phyloP scores from a whole-genome alignment of 163 green algal genomes.

The Scenedesmus sp. region DNA sequence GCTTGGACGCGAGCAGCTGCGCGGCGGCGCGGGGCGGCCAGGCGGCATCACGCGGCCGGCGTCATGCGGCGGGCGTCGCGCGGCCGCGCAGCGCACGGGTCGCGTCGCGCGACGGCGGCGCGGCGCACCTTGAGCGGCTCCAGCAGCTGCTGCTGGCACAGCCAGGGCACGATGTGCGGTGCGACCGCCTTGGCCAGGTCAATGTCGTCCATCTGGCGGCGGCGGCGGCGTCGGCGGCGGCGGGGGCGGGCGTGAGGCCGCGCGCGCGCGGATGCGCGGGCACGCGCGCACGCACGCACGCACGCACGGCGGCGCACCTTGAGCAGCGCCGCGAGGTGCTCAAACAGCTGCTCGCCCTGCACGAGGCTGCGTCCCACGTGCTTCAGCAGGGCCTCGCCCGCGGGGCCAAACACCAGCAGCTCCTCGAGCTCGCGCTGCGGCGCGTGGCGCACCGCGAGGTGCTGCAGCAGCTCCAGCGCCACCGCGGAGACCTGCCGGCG shows the following conservation, averaged over 20 bases:
- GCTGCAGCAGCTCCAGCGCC: slow-evolving; percentile 36
- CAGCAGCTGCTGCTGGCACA: slow-evolving; percentile 46
- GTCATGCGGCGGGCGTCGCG: no score
- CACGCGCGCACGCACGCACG: neutral
- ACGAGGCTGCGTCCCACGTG: slow-evolving; percentile 57
- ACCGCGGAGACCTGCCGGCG: slow-evolving; percentile 9
- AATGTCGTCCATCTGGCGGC: slow-evolving; percentile 29
- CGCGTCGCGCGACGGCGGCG: no score
- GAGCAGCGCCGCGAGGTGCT: slow-evolving; percentile 42
- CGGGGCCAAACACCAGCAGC: slow-evolving; percentile 42
- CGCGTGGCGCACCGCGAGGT: neutral
- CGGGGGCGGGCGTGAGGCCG: neutral
- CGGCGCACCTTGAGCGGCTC: slow-evolving; percentile 44
- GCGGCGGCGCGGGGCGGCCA: neutral
- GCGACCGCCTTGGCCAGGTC: slow-evolving; percentile 56
- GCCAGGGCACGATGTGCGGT: slow-evolving; percentile 58
- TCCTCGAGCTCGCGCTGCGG: slow-evolving; percentile 20
- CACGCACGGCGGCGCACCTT: slow-evolving; percentile 2
- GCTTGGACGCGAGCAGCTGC: slow-evolving; percentile 55
- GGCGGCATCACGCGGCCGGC: neutral
- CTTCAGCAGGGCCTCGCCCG: slow-evolving; percentile 50
- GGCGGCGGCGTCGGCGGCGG: neutral
- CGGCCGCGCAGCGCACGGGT: no score
- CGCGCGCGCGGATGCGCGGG: no score
- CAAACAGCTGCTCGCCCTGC: slow-evolving; percentile 54